phyloP scores from a whole-genome alignment of 352 stramenopile genomes.

The Salisapilia sapeloensis region DNA sequence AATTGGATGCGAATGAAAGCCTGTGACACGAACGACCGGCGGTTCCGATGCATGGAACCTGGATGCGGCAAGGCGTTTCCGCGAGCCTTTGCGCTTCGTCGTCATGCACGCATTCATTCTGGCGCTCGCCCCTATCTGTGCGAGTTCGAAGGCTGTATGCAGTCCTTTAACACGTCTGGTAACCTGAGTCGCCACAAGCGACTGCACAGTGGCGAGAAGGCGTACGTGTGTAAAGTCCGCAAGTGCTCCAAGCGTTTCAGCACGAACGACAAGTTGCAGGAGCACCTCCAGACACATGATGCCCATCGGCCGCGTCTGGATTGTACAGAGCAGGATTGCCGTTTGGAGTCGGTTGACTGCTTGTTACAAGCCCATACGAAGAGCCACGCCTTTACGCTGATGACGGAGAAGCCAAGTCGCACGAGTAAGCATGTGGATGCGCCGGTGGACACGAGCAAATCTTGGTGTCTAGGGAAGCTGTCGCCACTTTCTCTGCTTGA shows the following conservation, averaged over 20 bases:
- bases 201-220: conserved; percentile 12
- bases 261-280: conserved; percentile 11
- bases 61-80: conserved; percentile 17
- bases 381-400: too few species aligned
- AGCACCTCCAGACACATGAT: conserved; percentile 9
- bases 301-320: conserved; percentile 1
- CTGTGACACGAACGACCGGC: too few species aligned
- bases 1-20: too few species aligned
- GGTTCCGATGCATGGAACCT: too few species aligned
- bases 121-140: conserved; percentile 10
- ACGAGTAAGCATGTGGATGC: too few species aligned
- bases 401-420: too few species aligned
- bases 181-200: conserved; percentile 15
- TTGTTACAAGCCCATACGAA: too few species aligned
- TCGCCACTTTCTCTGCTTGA: too few species aligned
- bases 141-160: conserved; percentile 10
- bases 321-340: too few species aligned
- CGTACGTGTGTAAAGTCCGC: conserved; percentile 7
- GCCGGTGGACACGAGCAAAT: too few species aligned
- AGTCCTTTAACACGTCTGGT: conserved; percentile 13
- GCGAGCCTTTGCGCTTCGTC: conserved; percentile 11
- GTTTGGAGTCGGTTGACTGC: too few species aligned
- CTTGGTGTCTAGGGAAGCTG: too few species aligned
- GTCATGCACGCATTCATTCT: conserved; percentile 15
- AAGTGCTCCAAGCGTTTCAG: conserved; percentile 11